Percentiles rank a stretch among this genome's conserved stretches.
Evolutionary conservation across 352 stramenopile genomes (phyloP).

Genomic region (Globisporangium cystogenes): DNA sequence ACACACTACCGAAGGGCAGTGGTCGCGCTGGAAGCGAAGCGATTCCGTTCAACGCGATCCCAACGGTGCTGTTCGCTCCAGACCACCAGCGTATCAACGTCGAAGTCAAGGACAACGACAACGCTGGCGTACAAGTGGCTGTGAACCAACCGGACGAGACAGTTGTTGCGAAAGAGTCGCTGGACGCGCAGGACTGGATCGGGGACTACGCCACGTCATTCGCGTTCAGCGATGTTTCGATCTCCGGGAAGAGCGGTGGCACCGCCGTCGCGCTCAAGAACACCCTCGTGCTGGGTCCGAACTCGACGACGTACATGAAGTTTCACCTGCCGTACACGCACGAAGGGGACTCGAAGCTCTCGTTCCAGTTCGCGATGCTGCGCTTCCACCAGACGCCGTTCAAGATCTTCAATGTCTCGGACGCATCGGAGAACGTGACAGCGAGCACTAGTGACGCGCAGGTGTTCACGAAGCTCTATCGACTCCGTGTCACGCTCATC

Average conservation of each 20-base stretch:
- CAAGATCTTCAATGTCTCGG: constrained; percentile 52
- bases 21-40: constrained; percentile 11
- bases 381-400: constrained; percentile 59
- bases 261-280: constrained; percentile 18
- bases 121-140: constrained; percentile 29
- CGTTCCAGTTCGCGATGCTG: constrained; percentile 28
- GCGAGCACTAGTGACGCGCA: constrained; percentile 8
- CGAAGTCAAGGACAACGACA: constrained; percentile 41
- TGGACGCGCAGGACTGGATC: constrained; percentile 41
- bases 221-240: constrained; percentile 54
- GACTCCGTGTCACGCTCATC: constrained; percentile 37
- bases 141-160: constrained; percentile 30
- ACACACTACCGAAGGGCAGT: constrained; percentile 17
- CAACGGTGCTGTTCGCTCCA: constrained; percentile 42
- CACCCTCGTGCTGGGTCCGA: constrained; percentile 42
- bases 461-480: constrained; percentile 41
- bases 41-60: constrained; percentile 64
- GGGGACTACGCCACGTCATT: constrained; percentile 41
- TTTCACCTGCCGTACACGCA: constrained; percentile 58
- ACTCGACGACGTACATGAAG: constrained; percentile 51
- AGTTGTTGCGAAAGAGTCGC: constrained; percentile 33
- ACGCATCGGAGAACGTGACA: constrained; percentile 9
- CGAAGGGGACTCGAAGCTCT: constrained; percentile 31
- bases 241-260: constrained; percentile 8
- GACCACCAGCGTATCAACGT: constrained; percentile 44